phyloP scores from a whole-genome alignment of 192 early-diverging fungal species.

The Gigaspora rosea region DNA sequence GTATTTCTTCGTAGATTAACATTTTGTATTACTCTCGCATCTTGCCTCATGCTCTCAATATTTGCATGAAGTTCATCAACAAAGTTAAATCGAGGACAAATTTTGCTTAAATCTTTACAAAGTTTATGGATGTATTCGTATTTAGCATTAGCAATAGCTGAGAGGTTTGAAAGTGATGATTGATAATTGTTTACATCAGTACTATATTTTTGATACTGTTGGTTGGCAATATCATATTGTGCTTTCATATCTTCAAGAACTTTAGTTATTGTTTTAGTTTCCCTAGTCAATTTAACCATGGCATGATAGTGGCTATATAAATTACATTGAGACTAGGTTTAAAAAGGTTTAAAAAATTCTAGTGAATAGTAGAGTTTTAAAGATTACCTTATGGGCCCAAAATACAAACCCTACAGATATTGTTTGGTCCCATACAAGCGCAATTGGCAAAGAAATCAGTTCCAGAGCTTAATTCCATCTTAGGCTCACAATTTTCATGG shows the following conservation, averaged over 20 bases:
- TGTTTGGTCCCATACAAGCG: not conserved
- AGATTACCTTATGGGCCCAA: not conserved
- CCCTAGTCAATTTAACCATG: not conserved
- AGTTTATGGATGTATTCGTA: no score
- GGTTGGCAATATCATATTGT: not conserved
- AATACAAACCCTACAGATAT: not conserved
- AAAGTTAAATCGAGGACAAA: no score
- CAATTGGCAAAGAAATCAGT: not conserved
- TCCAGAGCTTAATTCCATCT: not conserved
- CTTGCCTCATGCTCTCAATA: no score
- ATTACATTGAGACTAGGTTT: no score
- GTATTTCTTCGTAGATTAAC: no score
- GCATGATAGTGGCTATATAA: not conserved
- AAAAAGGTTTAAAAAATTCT: no score
- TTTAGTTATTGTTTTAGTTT: not conserved
- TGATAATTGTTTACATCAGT: not conserved
- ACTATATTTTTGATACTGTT: not conserved
- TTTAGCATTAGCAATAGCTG: not conserved
- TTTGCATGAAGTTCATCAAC: no score
- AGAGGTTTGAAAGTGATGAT: not conserved
- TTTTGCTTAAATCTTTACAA: no score
- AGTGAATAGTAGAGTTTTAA: not conserved
- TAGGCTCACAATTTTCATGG: not conserved
- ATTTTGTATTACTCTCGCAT: no score
- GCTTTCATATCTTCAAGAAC: slow-evolving; percentile 2